Percentiles rank a stretch among this genome's conserved stretches.
Evolutionary conservation across 2,329 filamentous ascomycete species (phyloP).

Genomic region (Cryphonectria nitschkei): DNA sequence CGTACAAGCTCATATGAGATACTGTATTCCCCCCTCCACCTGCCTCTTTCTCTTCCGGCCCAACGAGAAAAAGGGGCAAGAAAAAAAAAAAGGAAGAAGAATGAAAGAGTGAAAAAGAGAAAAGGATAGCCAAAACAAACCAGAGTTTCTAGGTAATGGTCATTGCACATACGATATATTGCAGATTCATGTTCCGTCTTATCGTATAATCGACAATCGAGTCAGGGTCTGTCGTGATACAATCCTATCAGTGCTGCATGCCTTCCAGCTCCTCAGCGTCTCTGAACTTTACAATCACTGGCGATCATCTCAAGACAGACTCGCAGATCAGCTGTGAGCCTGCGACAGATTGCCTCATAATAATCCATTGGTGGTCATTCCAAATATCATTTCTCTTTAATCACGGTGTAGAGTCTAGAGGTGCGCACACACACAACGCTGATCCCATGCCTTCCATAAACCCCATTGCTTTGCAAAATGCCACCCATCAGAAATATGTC

Average conservation of each 20-base stretch:
- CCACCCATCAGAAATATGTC: background rate
- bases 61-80: background rate
- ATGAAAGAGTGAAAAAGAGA: no score
- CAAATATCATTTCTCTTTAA: background rate
- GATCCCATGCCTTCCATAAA: conserved; percentile 3
- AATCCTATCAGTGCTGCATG: background rate
- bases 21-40: no score
- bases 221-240: no score
- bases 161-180: background rate
- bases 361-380: background rate
- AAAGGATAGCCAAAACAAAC: background rate
- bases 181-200: background rate
- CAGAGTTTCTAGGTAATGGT: background rate
- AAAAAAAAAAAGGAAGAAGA: no score
- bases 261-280: background rate
- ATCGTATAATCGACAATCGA: background rate
- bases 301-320: background rate
- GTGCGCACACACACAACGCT: background rate
- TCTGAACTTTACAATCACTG: background rate
- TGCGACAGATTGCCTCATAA: no score
- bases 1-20: background rate
- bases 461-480: background rate
- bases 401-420: background rate
- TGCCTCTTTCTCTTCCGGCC: background rate
- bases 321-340: background rate